These are phyloP conservation scores for Alectoria sarmentosa DNA, from an alignment of 495 filamentous ascomycete species.

Conservation along the genomic window DNA sequence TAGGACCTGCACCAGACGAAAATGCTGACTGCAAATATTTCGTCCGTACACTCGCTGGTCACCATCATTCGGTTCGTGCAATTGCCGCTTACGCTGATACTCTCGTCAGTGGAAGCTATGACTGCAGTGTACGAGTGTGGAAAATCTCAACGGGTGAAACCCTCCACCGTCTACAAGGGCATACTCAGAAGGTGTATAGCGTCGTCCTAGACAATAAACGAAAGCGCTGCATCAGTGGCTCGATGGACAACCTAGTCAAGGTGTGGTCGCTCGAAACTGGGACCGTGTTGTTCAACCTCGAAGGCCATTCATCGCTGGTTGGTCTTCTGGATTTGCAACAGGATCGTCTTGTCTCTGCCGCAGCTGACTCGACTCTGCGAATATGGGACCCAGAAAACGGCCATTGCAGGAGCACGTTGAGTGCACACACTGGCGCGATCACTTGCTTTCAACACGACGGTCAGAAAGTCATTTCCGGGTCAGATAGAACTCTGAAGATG, in stretches of 20 bases:
- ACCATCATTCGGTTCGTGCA: constrained; percentile 92
- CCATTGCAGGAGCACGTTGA: constrained; percentile 80
- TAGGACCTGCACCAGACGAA: constrained; percentile 67
- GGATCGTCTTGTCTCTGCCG: constrained; percentile 87
- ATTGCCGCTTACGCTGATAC: constrained; percentile 95
- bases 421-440: constrained; percentile 92
- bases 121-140: constrained; percentile 94
- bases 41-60: constrained; percentile 76
- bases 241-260: constrained; percentile 97
- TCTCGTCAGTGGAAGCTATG: constrained; percentile 97
- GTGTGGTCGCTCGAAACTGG: constrained; percentile 97
- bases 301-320: constrained; percentile 90
- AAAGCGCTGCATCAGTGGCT: constrained; percentile 94
- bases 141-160: constrained; percentile 91
- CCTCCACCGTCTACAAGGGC: constrained; percentile 80
- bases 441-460: constrained; percentile 99
- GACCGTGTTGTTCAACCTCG: constrained; percentile 76
- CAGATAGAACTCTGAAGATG: constrained; percentile 95
- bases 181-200: constrained; percentile 92
- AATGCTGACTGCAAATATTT: constrained; percentile 82
- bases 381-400: constrained; percentile 97
- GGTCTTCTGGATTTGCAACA: constrained; percentile 82
- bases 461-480: constrained; percentile 93
- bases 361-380: constrained; percentile 87
- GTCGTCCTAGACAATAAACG: constrained; percentile 90